Conservation (phyloP, 2,329 filamentous ascomycete species). For the Epichloe bromicola region DNA sequence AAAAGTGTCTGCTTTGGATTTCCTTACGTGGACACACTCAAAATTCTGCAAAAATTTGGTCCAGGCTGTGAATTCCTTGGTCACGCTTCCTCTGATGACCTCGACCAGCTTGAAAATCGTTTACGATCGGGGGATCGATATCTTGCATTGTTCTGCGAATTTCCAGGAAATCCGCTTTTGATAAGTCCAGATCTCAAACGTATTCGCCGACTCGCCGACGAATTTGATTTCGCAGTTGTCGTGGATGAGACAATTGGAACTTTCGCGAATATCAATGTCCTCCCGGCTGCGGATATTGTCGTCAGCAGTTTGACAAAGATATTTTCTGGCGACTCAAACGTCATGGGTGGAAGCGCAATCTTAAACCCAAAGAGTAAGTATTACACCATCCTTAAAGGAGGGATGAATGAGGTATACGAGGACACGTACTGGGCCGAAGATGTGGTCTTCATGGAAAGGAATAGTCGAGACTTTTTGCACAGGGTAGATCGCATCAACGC, state of each 20-base stretch:
- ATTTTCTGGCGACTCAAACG: conserved; percentile 94
- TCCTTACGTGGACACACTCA: conserved; percentile 91
- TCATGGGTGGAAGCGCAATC: conserved; percentile 78
- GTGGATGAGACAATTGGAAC: conserved; percentile 96
- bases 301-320: conserved; percentile 94
- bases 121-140: conserved; percentile 62
- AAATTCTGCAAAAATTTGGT: conserved; percentile 89
- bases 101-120: conserved; percentile 69
- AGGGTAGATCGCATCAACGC: conserved; percentile 74
- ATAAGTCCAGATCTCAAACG: conserved; percentile 71
- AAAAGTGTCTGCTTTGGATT: conserved; percentile 94
- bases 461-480: conserved; percentile 80
- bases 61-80: conserved; percentile 84
- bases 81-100: conserved; percentile 58
- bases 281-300: conserved; percentile 79
- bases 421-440: conserved; percentile 94
- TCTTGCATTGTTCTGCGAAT: conserved; percentile 83
- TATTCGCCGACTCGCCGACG: conserved; percentile 68
- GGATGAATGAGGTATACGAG: conserved; percentile 57
- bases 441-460: conserved; percentile 86
- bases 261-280: conserved; percentile 87
- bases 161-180: conserved; percentile 83
- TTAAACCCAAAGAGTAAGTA: conserved; percentile 54
- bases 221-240: conserved; percentile 78
- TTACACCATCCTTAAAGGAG: conserved; percentile 55